Evolutionary conservation across 2,329 filamentous ascomycete species (phyloP).

Genomic region (Aspergillus latus): DNA sequence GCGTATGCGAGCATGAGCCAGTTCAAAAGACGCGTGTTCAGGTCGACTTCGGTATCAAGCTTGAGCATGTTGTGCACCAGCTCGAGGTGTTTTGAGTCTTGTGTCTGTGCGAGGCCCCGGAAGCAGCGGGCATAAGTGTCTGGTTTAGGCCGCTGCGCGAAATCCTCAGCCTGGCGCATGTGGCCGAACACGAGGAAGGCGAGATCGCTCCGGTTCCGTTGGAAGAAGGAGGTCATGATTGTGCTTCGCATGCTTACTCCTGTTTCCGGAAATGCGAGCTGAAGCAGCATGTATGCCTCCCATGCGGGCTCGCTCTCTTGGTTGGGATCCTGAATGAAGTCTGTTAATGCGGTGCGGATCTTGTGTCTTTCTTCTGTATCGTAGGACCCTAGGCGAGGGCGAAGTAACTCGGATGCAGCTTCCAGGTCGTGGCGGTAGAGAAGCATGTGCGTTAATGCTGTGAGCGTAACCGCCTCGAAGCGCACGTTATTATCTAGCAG

Average conservation of each 20-base stretch:
- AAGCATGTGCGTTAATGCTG: conserved; percentile 70
- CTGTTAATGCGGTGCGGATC: conserved; percentile 65
- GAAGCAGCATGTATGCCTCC: conserved; percentile 61
- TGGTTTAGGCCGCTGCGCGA: conserved; percentile 63
- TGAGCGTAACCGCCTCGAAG: conserved; percentile 72
- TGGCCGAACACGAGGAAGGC: conserved; percentile 84
- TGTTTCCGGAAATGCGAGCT: conserved; percentile 61
- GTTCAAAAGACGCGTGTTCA: conserved; percentile 75
- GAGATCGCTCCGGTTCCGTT: conserved; percentile 76
- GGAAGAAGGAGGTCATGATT: conserved; percentile 82
- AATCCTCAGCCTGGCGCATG: conserved; percentile 77
- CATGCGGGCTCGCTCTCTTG: conserved; percentile 63
- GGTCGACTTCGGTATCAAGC: conserved; percentile 78
- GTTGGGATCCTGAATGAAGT: conserved; percentile 64
- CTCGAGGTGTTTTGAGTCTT: conserved; percentile 64
- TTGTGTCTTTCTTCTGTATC: conserved; percentile 60
- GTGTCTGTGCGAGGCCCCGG: conserved; percentile 65
- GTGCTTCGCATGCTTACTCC: conserved; percentile 63
- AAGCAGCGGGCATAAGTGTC: conserved; percentile 79
- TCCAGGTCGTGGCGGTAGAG: conserved; percentile 73
- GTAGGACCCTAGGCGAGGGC: conserved; percentile 56
- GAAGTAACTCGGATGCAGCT: conserved; percentile 79
- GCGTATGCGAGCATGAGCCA: conserved; percentile 84
- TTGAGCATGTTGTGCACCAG: conserved; percentile 92
- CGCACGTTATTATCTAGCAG: conserved; percentile 68